Evolutionary conservation across 2,329 filamentous ascomycete genomes (phyloP).

Genomic region (Thermothelomyces thermophilus): DNA sequence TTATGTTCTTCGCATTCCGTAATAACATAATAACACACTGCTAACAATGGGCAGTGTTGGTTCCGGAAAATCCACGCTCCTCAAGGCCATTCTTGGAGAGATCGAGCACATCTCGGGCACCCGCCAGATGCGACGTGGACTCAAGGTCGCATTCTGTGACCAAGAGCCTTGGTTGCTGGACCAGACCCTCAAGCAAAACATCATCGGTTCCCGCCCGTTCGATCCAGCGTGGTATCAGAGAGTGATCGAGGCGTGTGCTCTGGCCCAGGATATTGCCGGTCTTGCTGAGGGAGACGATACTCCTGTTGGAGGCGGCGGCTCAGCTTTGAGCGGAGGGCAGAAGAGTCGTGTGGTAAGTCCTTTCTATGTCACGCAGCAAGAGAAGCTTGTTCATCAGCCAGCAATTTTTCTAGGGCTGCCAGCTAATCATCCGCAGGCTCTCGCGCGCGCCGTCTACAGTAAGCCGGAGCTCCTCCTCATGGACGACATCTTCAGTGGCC

Average conservation of each 20-base stretch:
- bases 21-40: neutral
- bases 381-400: too few species aligned
- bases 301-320: conserved; percentile 36
- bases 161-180: conserved; percentile 21
- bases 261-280: conserved; percentile 31
- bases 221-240: conserved; percentile 28
- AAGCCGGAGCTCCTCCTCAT: conserved; percentile 12
- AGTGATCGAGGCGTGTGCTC: conserved; percentile 31
- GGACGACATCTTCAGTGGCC: conserved; percentile 15
- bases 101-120: conserved; percentile 10
- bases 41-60: conserved; percentile 12
- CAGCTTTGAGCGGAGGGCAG: conserved; percentile 40
- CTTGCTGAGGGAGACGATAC: conserved; percentile 32
- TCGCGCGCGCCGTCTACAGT: conserved; percentile 13
- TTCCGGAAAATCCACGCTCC: conserved; percentile 21
- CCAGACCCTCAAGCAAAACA: conserved; percentile 25
- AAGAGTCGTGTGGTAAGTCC: conserved; percentile 35
- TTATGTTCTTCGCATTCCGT: neutral
- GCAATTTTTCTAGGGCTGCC: neutral
- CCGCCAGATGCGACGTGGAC: neutral
- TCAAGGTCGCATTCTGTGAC: conserved; percentile 13
- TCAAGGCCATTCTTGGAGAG: conserved; percentile 22
- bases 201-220: conserved; percentile 21
- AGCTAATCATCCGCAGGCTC: neutral
- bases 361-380: too few species aligned